Evolutionary conservation across 371 early-diverging fungal genomes (phyloP), one percentile per base, ranked within the genome.

Genomic region (Mucor irregularis): DNA sequence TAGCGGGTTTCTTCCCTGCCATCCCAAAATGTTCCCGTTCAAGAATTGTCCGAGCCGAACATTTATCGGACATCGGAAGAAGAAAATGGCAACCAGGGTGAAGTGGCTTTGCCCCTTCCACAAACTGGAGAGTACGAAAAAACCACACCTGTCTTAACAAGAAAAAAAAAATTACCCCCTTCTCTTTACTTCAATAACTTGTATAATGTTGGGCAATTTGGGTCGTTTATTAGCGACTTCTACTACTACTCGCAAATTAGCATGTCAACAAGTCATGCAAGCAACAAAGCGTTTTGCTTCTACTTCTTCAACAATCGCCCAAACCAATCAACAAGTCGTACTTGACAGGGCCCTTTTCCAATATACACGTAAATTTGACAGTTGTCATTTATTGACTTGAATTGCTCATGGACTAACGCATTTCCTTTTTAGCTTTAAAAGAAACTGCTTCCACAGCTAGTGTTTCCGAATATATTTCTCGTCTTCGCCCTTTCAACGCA

Each of bases 401-500:
- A 6, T 30, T 26, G 4, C 7, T 37, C 2, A 5, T 48, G 5
- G 21, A 24, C 3, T 34, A 7, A 34, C 24, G 8, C 21, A 24
- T 10, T 17, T 22, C 5, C 13, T 22, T 10, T 21, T 14, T 64
- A 59, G 64, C 55, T 25, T 42, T 45, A 24, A 64, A 58, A 39
- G 51, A 59, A 30, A 25, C 64, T 29, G 34, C 45, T 13, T 43
- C 64, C 19, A 42, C 47, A 19, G 56, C 61, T 11, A 45, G 56
- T 28, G 58, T 76, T 10, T 58, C 73, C 3, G 66, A 73, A 24
- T 60, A 76, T 56, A 52, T 73, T 35, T 64, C 77, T 29, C 54
- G 61, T 17, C 53, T 73, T 44, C 71, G 65, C 16, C 77, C 77
- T 16, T 77, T 76, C 49, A 60, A 53, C 11, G 64, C 58, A 6